Conservation (phyloP, 2,329 filamentous ascomycete species). For the Sporothrix humicola region DNA sequence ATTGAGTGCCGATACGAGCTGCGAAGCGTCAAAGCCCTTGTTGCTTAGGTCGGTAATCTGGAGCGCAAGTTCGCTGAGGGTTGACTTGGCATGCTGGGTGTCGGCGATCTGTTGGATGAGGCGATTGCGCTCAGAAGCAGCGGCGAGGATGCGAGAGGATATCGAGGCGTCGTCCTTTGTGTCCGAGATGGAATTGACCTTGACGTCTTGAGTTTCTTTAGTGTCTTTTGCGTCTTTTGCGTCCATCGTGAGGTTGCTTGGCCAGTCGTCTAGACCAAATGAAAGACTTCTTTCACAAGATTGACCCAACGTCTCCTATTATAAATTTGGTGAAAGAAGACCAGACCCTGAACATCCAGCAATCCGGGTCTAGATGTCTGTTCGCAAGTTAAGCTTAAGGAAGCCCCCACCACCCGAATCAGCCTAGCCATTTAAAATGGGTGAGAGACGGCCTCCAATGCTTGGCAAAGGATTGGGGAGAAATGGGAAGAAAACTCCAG, state of each 20-base stretch:
- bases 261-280: not conserved
- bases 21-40: conserved; percentile 2
- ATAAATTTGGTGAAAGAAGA: not conserved
- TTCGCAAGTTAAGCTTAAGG: not conserved
- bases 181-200: not conserved
- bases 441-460: conserved; percentile 10
- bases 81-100: conserved; percentile 25
- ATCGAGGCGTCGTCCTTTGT: not conserved
- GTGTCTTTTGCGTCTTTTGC: not conserved
- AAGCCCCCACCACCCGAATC: not conserved
- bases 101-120: conserved; percentile 19
- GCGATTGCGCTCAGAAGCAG: conserved; percentile 16
- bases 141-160: conserved; percentile 3
- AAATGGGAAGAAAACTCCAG: no score
- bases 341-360: not conserved
- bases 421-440: not conserved
- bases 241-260: not conserved
- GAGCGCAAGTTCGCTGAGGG: conserved; percentile 4
- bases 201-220: not conserved
- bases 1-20: conserved; percentile 1
- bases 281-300: not conserved
- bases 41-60: conserved; percentile 24
- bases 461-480: not conserved
- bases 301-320: not conserved
- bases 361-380: no score